Evolutionary conservation across 2,329 filamentous ascomycete genomes (phyloP).

Genomic region (Beauveria rudraprayagi): DNA sequence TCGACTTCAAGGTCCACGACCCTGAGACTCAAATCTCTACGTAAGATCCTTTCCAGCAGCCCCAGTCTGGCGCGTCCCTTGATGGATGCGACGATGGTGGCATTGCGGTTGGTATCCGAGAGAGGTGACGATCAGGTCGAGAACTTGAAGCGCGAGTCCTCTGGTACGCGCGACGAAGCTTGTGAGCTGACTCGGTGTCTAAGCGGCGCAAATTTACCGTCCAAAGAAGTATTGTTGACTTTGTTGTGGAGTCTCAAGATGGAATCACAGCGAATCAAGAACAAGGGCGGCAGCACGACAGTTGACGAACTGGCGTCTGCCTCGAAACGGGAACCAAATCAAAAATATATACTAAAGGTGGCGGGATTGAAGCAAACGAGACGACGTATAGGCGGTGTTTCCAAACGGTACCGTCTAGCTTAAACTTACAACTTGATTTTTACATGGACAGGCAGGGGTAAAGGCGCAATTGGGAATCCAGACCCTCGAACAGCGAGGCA

Average conservation of each 20-base stretch:
- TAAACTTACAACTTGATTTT: conserved; percentile 13
- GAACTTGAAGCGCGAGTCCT: conserved; percentile 24
- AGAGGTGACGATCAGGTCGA: conserved; percentile 40
- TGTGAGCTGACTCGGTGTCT: conserved; percentile 29
- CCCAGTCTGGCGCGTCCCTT: conserved; percentile 66
- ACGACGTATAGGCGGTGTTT: conserved; percentile 7
- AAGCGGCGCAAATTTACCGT: conserved; percentile 32
- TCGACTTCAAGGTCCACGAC: conserved; percentile 46
- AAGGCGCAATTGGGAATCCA: conserved; percentile 14
- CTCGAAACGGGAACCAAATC: conserved; percentile 17
- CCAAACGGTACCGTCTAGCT: conserved; percentile 17
- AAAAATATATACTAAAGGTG: conserved; percentile 19
- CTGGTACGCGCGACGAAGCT: conserved; percentile 30
- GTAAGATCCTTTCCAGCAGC: conserved; percentile 64
- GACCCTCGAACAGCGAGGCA: conserved; percentile 5
- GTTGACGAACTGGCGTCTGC: conserved; percentile 19
- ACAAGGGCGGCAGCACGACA: conserved; percentile 15
- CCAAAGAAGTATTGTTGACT: conserved; percentile 40
- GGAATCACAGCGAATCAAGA: conserved; percentile 31
- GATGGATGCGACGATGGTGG: conserved; percentile 65
- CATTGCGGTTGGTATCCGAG: conserved; percentile 64
- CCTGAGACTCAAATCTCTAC: conserved; percentile 53
- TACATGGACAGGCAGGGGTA: conserved; percentile 9
- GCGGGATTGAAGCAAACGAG: conserved; percentile 14
- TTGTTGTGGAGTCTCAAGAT: conserved; percentile 38